Evolutionary conservation across 495 filamentous ascomycete genomes (phyloP), one percentile per base, ranked within the genome.

Genomic region (Astrothelium subdiscretum): DNA sequence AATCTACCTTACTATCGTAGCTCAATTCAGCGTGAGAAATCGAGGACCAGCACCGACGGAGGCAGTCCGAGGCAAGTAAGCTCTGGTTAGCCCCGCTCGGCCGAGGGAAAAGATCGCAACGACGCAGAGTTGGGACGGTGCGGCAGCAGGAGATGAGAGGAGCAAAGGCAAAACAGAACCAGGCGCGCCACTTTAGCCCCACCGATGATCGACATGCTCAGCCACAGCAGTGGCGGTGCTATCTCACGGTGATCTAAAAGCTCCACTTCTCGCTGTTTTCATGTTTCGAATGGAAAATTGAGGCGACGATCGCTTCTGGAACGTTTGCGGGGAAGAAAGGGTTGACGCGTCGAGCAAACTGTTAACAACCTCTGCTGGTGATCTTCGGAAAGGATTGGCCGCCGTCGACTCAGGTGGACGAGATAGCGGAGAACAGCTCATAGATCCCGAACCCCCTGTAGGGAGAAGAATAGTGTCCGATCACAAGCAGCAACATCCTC

Each of bases 301-400:
- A 54, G 48, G 29, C 48, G 48, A 54, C 48, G 48, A 54, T 54
- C 48, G 48, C 48, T 54, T 54, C 48, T 54, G 22, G 24, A 8
- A 29, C 20, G 6, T 29, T 54, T 29, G 48, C 48, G 48, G 48
- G 24, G 48, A 54, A 54, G 24, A n/a, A 11, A n/a, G n/a, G 48
- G 8, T 20, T 29, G 5, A 27, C 48, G 20, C 48, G 20, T 29
- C 22, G 6, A 20, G 10, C 20, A 8, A 29, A 10, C 3, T 8
- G 20, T 20, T 29, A 38, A 38, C 35, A 38, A 38, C 15, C 35
- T 38, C n/a, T n/a, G n/a, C n/a, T n/a, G n/a, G n/a, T 38, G 35
- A 38, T 38, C 35, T 6, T 38, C 35, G n/a, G n/a, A n/a, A n/a
- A n/a, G n/a, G n/a, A n/a, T n/a, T n/a, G n/a, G n/a, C n/a, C n/a